Evolutionary conservation across 306 rosid species (phyloP), one percentile per base, ranked within the genome.

Genomic region (Rosa multiflora): DNA sequence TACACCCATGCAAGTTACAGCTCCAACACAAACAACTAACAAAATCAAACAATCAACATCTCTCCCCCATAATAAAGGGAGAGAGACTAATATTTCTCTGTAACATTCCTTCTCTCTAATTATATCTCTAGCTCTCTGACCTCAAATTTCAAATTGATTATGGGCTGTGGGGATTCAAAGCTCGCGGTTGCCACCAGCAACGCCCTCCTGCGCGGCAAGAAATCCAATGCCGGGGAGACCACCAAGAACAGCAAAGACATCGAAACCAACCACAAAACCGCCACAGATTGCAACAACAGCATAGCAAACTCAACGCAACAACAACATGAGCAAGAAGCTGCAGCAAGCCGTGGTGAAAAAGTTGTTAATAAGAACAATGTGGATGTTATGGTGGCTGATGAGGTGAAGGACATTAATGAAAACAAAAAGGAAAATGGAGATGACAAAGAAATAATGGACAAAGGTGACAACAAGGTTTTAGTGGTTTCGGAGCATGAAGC

Each of bases 91-190:
- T 69, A 42, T 17, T 68, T 61, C 6, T 78, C 49, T 56, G 21
- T 55, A 59, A 7, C 37, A 46, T 76, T 64, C 35, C 53, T 67
- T n/a, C 53, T 14, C 35, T 35, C 46, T 64, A 64, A 35, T 35
- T 64, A 14, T 15, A 64, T 76, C 37, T 40, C 37, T 66, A 18
- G 12, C 43, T 82, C 72, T 17, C 14, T 12, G 39, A 48, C 64
- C 76, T 68, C 18, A 37, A 35, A 42, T 7, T 35, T 44, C 47
- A 44, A 73, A 70, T 52, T 26, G 80, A 80, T 78, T 29, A 94
- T 94, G 97, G 97, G 94, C 59, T 92, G 97, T 63, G 92, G 94
- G 59, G 90, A 94, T 82, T 94, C 97, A 20, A 94, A 94, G 78
- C 88, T 80, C 53, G 94, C 85, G 48, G 88, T 94, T 59, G 93